These are phyloP conservation scores for Penstemon davidsonii DNA, from an alignment of 257 asterid genomes.

Conservation along the genomic window DNA sequence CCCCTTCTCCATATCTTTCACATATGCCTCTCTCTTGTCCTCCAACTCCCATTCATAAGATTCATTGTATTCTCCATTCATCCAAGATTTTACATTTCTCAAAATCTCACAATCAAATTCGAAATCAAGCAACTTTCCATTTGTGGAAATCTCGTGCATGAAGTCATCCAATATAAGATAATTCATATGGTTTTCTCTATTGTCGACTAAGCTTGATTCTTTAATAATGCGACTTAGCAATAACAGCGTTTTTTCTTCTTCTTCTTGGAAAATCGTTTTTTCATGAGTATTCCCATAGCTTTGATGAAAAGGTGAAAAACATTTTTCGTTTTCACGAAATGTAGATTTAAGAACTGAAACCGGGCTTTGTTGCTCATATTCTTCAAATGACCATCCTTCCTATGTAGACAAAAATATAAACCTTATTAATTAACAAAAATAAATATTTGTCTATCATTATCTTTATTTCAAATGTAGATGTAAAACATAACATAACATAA, in stretches of 20 bases:
- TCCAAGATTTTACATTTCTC: constrained; percentile 46
- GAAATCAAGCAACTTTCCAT: constrained; percentile 22
- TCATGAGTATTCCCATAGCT: neutral
- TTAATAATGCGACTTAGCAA: constrained; percentile 32
- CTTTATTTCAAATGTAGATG: no score
- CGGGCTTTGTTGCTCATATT: constrained; percentile 69
- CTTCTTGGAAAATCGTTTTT: neutral
- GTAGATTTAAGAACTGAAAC: constrained; percentile 78
- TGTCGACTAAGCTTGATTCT: neutral
- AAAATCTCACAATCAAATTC: constrained; percentile 33
- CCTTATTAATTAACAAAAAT: no score
- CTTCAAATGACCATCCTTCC: constrained; percentile 48
- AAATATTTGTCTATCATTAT: no score
- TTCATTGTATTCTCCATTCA: constrained; percentile 40
- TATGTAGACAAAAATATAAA: constrained; percentile 15
- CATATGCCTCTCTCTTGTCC: constrained; percentile 42
- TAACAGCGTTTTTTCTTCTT: constrained; percentile 37
- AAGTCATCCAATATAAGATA: constrained; percentile 52
- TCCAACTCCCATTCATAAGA: constrained; percentile 51
- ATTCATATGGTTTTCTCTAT: neutral
- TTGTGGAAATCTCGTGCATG: constrained; percentile 36
- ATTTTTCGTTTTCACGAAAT: constrained; percentile 46
- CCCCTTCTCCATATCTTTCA: constrained; percentile 62
- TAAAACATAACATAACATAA: no score
- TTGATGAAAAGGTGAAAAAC: constrained; percentile 35